phyloP scores from a whole-genome alignment of 192 early-diverging fungal genomes.

The Backusella parvicylindrica region DNA sequence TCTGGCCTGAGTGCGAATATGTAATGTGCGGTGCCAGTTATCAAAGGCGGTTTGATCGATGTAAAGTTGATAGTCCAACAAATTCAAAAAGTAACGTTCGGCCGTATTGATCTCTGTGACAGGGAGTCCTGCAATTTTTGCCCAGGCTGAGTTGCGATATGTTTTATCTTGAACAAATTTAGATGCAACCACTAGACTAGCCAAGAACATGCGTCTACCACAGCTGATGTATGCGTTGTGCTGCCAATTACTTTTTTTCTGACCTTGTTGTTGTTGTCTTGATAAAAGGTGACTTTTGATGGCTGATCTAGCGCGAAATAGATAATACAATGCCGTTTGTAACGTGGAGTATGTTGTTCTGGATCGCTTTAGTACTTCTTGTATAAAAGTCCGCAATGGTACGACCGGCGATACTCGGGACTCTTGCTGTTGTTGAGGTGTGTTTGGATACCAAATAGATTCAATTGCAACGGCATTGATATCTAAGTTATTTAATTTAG shows the following conservation, averaged over 20 bases:
- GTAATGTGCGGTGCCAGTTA: slow-evolving; percentile 29
- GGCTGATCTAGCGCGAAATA: slow-evolving; percentile 43
- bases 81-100: slow-evolving; percentile 76
- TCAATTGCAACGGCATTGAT: slow-evolving; percentile 53
- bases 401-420: slow-evolving; percentile 37
- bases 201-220: slow-evolving; percentile 82
- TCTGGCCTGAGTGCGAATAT: slow-evolving; percentile 15
- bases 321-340: slow-evolving; percentile 72
- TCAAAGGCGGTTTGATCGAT: slow-evolving; percentile 43
- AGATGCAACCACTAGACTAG: slow-evolving; percentile 80
- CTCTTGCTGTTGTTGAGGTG: slow-evolving; percentile 17
- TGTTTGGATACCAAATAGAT: slow-evolving; percentile 42
- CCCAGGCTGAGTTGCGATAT: slow-evolving; percentile 88
- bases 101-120: slow-evolving; percentile 79
- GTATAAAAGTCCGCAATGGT: slow-evolving; percentile 64
- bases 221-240: slow-evolving; percentile 48
- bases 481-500: slow-evolving; percentile 28
- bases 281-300: slow-evolving; percentile 17
- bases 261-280: background rate
- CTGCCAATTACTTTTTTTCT: background rate
- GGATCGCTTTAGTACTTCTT: slow-evolving; percentile 73
- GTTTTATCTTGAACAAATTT: slow-evolving; percentile 88
- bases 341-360: slow-evolving; percentile 74
- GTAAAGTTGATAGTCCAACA: slow-evolving; percentile 79
- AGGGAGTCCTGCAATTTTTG: slow-evolving; percentile 82